Base-by-base conservation (phyloP, 164 flowering plant species). In the Platanus orientalis region DNA sequence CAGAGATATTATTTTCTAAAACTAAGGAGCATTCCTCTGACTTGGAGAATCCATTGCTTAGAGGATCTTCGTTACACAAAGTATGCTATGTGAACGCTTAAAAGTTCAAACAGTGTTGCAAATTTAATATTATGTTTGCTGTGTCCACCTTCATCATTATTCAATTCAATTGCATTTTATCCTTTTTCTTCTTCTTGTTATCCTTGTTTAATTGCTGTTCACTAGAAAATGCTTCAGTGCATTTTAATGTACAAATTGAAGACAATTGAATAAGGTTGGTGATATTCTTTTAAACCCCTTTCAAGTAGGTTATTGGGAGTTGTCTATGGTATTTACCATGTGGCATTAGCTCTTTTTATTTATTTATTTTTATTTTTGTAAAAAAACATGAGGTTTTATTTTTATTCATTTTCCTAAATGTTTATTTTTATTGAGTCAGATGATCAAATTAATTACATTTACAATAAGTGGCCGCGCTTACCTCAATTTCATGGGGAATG, bases 401-500 rank as follows among this genome's bases (percentile, higher is more conserved):
- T 25, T 24, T 1, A 24, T 36, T 28, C 13, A n/a, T n/a, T 29
- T 58, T 17, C 7, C 61, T 54, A 4, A 52, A 23, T 3, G 6
- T 50, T 48, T 73, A 14, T 36, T 3, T 57, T 60, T 45, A 6
- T 69, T 57, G 55, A 52, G 1, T 54, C 79, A 94, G 99, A 86
- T 94, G 90, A 88, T 94, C 74, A 85, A 80, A 71, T 71, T 94
- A 76, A 86, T 94, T 66, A 89, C 99, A 24, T 89, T 79, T 70
- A 79, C 97, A 29, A 81, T 84, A 54, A 80, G 91, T 64, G 96
- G 98, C 6, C 80, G 65, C 59, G 99, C 96, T 62, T 94, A 91
- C 74, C 92, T 94, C 62, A 94, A 87, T 69, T 94, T 94, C 83
- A 94, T 94, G 93, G 99, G 99, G 54, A 94, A 91, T 77, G 99